Conservation (phyloP, 495 filamentous ascomycete genomes). For the Hypoxylon rickii region DNA sequence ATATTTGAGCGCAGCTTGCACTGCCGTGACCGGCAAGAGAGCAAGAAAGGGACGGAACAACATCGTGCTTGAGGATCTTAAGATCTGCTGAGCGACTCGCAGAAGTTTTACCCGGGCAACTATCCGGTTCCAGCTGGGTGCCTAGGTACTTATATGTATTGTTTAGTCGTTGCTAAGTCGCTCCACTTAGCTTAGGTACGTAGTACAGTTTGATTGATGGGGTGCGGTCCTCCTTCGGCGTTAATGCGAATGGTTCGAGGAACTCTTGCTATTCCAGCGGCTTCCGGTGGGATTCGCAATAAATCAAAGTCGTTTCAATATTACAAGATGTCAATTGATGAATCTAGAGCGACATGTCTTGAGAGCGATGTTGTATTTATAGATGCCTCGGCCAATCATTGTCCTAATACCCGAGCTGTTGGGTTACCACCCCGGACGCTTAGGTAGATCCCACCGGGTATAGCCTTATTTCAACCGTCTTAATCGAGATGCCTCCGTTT, state of each 20-base stretch:
- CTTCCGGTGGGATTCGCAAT: conserved; percentile 11
- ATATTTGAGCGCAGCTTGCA: conserved; percentile 58
- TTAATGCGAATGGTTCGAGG: background rate
- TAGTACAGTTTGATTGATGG: conserved; percentile 2
- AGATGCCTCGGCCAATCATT: conserved; percentile 2
- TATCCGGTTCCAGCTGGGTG: too few species aligned
- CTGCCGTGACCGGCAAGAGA: conserved; percentile 21
- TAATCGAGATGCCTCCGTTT: conserved; percentile 9
- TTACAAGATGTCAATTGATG: background rate
- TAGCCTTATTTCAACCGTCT: conserved; percentile 6
- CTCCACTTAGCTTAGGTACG: background rate
- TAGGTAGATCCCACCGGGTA: conserved; percentile 12
- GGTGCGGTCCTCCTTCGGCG: background rate
- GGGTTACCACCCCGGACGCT: too few species aligned
- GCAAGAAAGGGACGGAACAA: conserved; percentile 18
- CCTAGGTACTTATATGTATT: too few species aligned
- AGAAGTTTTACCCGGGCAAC: too few species aligned
- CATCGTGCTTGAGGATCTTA: conserved; percentile 15
- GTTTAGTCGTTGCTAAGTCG: background rate
- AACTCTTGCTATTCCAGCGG: background rate
- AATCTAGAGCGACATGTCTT: conserved; percentile 6
- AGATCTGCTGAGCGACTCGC: too few species aligned
- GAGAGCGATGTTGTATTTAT: too few species aligned
- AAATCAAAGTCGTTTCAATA: background rate
- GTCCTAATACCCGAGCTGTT: background rate